Conservation (phyloP, 2,329 filamentous ascomycete species). For the Trichophyton verrucosum region DNA sequence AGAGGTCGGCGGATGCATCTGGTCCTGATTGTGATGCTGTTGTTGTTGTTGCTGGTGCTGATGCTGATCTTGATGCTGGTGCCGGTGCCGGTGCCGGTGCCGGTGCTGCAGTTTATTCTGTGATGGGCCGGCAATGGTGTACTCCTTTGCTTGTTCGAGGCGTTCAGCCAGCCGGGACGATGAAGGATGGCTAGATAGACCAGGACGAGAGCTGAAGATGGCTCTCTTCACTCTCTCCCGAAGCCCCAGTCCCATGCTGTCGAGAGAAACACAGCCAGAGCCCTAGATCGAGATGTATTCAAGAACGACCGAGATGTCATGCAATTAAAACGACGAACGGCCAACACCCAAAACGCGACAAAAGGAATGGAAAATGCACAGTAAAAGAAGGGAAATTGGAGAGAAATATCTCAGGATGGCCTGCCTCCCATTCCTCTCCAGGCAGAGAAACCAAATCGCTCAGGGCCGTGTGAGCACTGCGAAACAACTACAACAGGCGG, state of each 20-base stretch:
- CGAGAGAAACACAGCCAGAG: no score
- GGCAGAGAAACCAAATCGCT: background rate
- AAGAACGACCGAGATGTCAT: background rate
- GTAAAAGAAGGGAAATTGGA: background rate
- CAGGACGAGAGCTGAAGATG: conserved; percentile 10
- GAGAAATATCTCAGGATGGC: background rate
- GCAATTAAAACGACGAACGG: background rate
- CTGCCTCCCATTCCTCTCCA: background rate
- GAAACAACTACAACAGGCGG: background rate
- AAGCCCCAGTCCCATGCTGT: conserved; percentile 8
- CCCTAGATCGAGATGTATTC: no score
- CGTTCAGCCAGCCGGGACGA: background rate
- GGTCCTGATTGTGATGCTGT: background rate
- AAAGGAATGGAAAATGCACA: background rate
- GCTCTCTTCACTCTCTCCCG: conserved; percentile 14
- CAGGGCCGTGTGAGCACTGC: background rate
- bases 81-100: background rate
- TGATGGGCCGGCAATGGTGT: background rate
- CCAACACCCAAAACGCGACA: background rate
- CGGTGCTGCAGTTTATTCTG: background rate
- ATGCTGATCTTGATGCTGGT: background rate
- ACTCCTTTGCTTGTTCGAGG: background rate
- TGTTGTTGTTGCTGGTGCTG: background rate
- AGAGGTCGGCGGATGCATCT: background rate
- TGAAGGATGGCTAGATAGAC: background rate